These are phyloP conservation scores for Diversispora epigaea DNA, from an alignment of 192 early-diverging fungal genomes.

Conservation along the genomic window DNA sequence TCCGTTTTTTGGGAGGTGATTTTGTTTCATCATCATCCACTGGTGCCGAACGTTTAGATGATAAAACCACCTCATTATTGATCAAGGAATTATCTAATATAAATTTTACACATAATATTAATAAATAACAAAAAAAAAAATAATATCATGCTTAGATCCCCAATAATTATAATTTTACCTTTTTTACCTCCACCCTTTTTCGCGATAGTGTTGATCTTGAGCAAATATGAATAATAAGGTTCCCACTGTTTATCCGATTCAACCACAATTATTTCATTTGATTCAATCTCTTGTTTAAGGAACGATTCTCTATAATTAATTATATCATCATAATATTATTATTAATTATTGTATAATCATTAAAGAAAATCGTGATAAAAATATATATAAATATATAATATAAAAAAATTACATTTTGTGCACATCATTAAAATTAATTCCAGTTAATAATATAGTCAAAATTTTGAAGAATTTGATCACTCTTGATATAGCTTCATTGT, in stretches of 20 bases:
- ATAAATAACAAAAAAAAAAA: too few relatives aligned
- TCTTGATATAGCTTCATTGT: slow-evolving; percentile 29
- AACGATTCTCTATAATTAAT: slow-evolving; percentile 40
- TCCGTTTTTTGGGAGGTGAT: neutral
- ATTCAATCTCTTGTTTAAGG: slow-evolving; percentile 37
- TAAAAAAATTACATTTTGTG: slow-evolving; percentile 41
- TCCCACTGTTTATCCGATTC: slow-evolving; percentile 43
- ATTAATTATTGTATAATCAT: too few relatives aligned
- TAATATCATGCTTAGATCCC: too few relatives aligned
- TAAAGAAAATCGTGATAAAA: neutral
- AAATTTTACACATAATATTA: neutral
- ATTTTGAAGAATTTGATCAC: slow-evolving; percentile 52
- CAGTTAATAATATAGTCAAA: slow-evolving; percentile 40
- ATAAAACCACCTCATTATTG: too few relatives aligned
- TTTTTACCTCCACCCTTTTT: slow-evolving; percentile 37
- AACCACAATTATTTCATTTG: slow-evolving; percentile 26
- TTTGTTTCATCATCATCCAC: slow-evolving; percentile 12
- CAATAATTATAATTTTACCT: neutral
- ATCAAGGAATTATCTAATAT: neutral
- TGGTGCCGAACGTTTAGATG: neutral
- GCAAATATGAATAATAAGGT: slow-evolving; percentile 42
- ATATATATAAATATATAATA: neutral
- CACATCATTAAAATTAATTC: slow-evolving; percentile 38
- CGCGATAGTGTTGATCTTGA: slow-evolving; percentile 42
- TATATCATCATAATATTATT: neutral